Evolutionary conservation across 2,329 filamentous ascomycete species (phyloP).

Genomic region (Neonectria ditissima): DNA sequence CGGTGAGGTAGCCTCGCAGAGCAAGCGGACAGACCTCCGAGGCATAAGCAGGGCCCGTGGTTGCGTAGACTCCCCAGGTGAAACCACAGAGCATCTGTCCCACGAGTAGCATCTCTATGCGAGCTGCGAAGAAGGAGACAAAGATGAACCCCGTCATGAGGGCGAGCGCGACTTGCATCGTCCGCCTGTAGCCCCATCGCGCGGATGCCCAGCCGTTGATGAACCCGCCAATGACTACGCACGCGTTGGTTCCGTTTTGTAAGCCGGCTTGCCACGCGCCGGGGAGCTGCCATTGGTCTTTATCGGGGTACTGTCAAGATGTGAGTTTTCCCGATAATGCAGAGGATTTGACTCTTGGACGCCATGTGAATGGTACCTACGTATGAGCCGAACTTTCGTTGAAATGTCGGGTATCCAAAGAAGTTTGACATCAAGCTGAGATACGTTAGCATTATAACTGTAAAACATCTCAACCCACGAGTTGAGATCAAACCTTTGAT

Average conservation of each 20-base stretch:
- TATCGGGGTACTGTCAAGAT: conserved; percentile 27
- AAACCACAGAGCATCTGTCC: conserved; percentile 61
- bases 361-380: not conserved
- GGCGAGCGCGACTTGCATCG: conserved; percentile 61
- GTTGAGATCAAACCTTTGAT: conserved; percentile 3
- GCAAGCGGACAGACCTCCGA: conserved; percentile 57
- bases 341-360: not conserved
- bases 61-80: conserved; percentile 57
- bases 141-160: conserved; percentile 47
- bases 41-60: conserved; percentile 57
- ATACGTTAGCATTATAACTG: not conserved
- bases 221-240: conserved; percentile 38
- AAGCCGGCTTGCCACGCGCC: conserved; percentile 35
- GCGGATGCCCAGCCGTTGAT: conserved; percentile 40
- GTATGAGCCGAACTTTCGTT: not conserved
- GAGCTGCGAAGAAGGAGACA: conserved; percentile 49
- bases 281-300: conserved; percentile 37
- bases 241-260: conserved; percentile 26
- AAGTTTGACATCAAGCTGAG: not conserved
- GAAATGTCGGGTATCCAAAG: not conserved
- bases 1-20: conserved; percentile 56
- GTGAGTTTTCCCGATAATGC: conserved; percentile 11
- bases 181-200: conserved; percentile 53
- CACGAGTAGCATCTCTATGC: conserved; percentile 54
- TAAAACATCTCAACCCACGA: not conserved